phyloP scores from a whole-genome alignment of 2,329 filamentous ascomycete species.

The Aspergillus intermedius region DNA sequence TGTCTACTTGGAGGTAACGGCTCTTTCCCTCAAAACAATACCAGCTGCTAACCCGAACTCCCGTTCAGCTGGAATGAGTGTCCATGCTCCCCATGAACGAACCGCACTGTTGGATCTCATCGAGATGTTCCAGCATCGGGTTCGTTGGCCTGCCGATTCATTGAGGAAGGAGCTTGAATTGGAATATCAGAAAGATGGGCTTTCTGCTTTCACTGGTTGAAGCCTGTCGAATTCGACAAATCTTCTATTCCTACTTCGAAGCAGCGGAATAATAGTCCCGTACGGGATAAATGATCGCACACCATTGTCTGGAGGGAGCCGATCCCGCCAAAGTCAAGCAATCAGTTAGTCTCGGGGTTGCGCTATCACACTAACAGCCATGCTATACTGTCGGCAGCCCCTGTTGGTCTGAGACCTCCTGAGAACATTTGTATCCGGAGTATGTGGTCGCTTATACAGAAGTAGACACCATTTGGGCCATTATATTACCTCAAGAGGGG shows the following conservation, averaged over 20 bases:
- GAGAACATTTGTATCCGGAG: too few species aligned
- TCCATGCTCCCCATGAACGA: slow-evolving; percentile 17
- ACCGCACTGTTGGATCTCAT: slow-evolving; percentile 16
- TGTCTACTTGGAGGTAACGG: slow-evolving; percentile 22
- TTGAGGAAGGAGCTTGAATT: slow-evolving; percentile 18
- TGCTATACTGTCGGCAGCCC: too few species aligned
- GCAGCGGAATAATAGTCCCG: too few species aligned
- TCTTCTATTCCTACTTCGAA: not conserved
- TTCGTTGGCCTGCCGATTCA: slow-evolving; percentile 17
- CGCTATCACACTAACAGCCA: too few species aligned
- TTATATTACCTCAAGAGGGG: too few species aligned
- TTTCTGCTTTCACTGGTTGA: slow-evolving; percentile 11
- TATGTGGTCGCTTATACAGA: too few species aligned
- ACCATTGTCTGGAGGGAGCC: too few species aligned
- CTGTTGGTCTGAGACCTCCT: too few species aligned
- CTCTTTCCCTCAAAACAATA: not conserved
- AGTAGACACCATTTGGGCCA: too few species aligned
- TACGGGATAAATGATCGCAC: not conserved
- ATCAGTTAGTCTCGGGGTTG: too few species aligned
- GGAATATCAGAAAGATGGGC: slow-evolving; percentile 18
- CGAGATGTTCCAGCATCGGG: slow-evolving; percentile 13
- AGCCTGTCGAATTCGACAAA: not conserved
- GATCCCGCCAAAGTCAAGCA: too few species aligned
- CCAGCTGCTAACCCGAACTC: not conserved
- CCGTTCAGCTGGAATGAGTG: slow-evolving; percentile 18